Evolutionary conservation across 2,329 filamentous ascomycete genomes (phyloP).

Genomic region (Fusarium concolor): DNA sequence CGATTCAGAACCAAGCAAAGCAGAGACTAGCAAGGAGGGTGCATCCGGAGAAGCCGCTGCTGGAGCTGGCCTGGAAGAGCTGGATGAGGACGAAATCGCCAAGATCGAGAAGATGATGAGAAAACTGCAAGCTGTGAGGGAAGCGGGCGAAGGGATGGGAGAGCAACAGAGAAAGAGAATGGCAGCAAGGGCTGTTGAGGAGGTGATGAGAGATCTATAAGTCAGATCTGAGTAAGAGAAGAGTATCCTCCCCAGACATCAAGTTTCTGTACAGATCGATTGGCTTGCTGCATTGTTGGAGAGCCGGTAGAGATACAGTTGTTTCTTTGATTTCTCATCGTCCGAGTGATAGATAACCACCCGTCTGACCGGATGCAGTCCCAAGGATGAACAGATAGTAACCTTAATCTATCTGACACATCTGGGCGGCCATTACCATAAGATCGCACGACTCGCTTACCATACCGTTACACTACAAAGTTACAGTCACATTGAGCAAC

Average conservation of each 20-base stretch:
- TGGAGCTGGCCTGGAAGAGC: conserved; percentile 54
- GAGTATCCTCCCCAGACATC: background rate
- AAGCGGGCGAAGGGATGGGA: conserved; percentile 68
- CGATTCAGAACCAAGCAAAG: conserved; percentile 15
- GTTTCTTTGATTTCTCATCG: background rate
- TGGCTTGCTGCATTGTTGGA: background rate
- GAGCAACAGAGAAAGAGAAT: conserved; percentile 70
- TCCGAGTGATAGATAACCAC: background rate
- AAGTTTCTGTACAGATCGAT: background rate
- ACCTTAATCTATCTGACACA: conserved; percentile 9
- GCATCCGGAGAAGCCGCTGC: conserved; percentile 10
- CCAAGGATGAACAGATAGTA: conserved; percentile 6
- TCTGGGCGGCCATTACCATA: background rate
- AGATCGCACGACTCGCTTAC: conserved; percentile 23
- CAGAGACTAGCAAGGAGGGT: conserved; percentile 28
- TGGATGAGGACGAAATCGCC: conserved; percentile 65
- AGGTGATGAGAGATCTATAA: conserved; percentile 72
- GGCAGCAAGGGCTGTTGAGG: conserved; percentile 70
- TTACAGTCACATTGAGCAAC: conserved; percentile 33
- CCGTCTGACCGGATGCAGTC: background rate
- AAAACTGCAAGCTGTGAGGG: conserved; percentile 70
- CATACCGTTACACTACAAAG: conserved; percentile 20
- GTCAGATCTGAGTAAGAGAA: background rate
- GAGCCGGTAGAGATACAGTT: background rate
- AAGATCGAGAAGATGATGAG: conserved; percentile 73